A percentile compares a stretch with the other conserved stretches of the same genome.
phyloP scores from a whole-genome alignment of 164 flowering plant genomes.

The Euptelea pleiosperma region DNA sequence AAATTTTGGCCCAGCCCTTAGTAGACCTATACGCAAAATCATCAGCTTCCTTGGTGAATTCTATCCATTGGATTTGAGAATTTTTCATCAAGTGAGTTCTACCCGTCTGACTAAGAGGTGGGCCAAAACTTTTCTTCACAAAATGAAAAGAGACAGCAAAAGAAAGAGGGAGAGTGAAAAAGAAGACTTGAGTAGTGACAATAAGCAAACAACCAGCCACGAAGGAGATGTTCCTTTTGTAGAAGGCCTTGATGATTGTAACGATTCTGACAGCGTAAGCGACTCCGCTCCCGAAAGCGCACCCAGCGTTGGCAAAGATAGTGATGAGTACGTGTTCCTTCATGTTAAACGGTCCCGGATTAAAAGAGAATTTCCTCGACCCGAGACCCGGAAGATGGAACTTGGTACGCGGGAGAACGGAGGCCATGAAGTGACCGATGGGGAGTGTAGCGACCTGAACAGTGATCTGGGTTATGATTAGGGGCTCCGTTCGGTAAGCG shows the following conservation, averaged over 20 bases:
- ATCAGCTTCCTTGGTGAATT: too few relatives aligned
- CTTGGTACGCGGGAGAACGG: slow-evolving; percentile 35
- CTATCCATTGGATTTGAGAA: too few relatives aligned
- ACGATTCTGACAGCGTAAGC: slow-evolving; percentile 64
- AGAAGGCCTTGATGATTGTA: slow-evolving; percentile 55
- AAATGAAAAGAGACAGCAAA: too few relatives aligned
- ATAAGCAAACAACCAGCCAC: slow-evolving; percentile 55
- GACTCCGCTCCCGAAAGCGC: slow-evolving; percentile 49
- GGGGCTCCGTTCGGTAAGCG: slow-evolving; percentile 64
- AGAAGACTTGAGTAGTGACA: slow-evolving; percentile 55
- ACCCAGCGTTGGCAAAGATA: slow-evolving; percentile 65
- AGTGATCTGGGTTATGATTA: slow-evolving; percentile 57
- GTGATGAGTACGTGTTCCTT: slow-evolving; percentile 73
- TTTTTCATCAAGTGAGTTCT: too few relatives aligned
- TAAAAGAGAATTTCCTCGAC: slow-evolving; percentile 36
- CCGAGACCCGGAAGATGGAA: slow-evolving; percentile 38
- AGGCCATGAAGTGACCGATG: slow-evolving; percentile 56
- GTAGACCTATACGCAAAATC: too few relatives aligned
- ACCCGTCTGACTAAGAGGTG: too few relatives aligned
- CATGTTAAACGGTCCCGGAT: slow-evolving; percentile 66
- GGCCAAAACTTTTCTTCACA: too few relatives aligned
- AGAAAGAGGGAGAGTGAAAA: slow-evolving; percentile 29
- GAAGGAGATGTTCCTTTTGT: slow-evolving; percentile 49
- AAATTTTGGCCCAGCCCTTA: too few relatives aligned
- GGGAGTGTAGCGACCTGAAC: slow-evolving; percentile 64